These are phyloP conservation scores for Zasmidium citrigriseum DNA, from an alignment of 2,329 filamentous ascomycete genomes.

Conservation along the genomic window DNA sequence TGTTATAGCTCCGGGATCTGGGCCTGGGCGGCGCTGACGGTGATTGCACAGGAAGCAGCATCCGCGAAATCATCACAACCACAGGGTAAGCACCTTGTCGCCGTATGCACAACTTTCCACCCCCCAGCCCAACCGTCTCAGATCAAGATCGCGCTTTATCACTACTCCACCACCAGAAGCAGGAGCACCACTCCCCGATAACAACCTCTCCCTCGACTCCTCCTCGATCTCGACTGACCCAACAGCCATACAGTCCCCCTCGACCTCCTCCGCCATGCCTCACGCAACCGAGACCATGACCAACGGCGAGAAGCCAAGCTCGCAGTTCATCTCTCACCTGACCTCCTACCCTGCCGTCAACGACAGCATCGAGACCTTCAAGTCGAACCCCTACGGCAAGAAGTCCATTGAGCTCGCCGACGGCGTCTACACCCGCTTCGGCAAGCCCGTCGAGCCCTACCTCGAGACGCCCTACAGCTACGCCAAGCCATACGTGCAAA, in stretches of 20 bases:
- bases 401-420: conserved; percentile 77
- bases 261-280: conserved; percentile 41
- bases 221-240: background rate
- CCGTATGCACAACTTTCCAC: background rate
- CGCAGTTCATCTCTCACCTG: conserved; percentile 63
- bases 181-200: background rate
- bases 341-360: conserved; percentile 80
- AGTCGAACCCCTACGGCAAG: conserved; percentile 78
- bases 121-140: background rate
- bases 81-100: background rate
- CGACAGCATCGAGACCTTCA: conserved; percentile 76
- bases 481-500: conserved; percentile 80
- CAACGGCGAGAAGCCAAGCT: conserved; percentile 53
- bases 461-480: conserved; percentile 78
- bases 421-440: conserved; percentile 73
- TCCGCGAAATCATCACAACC: background rate
- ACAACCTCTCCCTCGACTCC: background rate
- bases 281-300: conserved; percentile 49
- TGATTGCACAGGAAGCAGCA: background rate
- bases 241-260: background rate
- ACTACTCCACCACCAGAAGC: background rate
- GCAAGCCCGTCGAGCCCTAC: conserved; percentile 76
- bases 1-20: background rate
- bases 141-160: background rate
- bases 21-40: background rate